These are phyloP conservation scores for Chrysoporthe austroafricana DNA, from an alignment of 2,329 filamentous ascomycete genomes.

Conservation along the genomic window DNA sequence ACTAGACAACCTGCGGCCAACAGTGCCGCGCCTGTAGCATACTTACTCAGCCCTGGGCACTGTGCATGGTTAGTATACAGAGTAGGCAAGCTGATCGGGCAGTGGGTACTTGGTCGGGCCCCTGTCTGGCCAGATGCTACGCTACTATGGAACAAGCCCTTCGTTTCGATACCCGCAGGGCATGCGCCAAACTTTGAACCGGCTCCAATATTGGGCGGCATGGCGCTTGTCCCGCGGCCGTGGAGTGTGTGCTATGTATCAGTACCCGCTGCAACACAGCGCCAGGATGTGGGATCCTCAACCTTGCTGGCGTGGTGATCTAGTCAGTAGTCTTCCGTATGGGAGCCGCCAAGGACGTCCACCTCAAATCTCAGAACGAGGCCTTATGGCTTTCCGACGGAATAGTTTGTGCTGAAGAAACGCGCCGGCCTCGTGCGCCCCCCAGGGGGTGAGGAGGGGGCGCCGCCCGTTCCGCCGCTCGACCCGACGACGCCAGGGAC, in stretches of 20 bases:
- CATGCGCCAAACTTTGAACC: constrained; percentile 35
- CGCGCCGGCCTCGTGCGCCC: constrained; percentile 33
- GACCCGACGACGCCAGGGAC: constrained; percentile 23
- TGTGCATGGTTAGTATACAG: not conserved
- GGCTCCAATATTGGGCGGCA: constrained; percentile 34
- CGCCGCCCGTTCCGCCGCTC: constrained; percentile 28
- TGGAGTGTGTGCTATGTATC: constrained; percentile 28
- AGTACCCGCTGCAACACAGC: constrained; percentile 26
- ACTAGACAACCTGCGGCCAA: too few relatives aligned
- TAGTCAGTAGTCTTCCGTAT: not conserved
- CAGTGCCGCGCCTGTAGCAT: not conserved
- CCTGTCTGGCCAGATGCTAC: not conserved
- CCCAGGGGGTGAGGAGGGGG: not conserved
- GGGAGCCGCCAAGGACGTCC: too few relatives aligned
- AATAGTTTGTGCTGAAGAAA: constrained; percentile 37
- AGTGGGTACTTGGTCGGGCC: not conserved
- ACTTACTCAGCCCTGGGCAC: not conserved
- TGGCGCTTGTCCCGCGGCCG: constrained; percentile 35
- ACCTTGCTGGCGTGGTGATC: not conserved
- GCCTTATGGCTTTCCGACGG: not conserved
- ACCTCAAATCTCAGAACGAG: too few relatives aligned
- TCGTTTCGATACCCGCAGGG: constrained; percentile 27
- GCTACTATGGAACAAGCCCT: not conserved
- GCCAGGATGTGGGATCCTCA: not conserved
- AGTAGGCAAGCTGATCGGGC: not conserved